phyloP scores from a whole-genome alignment of 2,329 filamentous ascomycete species.

The Iodosphaeria phyllophila region DNA sequence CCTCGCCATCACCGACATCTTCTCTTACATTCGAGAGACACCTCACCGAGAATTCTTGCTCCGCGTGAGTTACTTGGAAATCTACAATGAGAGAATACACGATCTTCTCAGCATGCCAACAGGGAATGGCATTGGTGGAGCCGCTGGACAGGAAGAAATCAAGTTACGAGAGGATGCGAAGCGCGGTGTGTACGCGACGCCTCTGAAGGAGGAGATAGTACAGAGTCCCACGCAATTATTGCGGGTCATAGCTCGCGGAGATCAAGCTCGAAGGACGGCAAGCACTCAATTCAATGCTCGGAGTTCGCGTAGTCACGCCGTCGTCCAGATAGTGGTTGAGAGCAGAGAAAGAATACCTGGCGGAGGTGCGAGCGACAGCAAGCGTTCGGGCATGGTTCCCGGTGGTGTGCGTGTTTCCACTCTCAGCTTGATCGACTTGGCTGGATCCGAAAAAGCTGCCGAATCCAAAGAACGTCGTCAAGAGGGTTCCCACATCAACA shows the following conservation, averaged over 20 bases:
- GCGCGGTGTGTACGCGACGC: slow-evolving; percentile 87
- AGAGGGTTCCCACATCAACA: slow-evolving; percentile 97
- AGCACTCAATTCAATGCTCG: slow-evolving; percentile 95
- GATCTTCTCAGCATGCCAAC: slow-evolving; percentile 69
- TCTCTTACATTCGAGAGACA: slow-evolving; percentile 96
- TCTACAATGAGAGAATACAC: slow-evolving; percentile 96
- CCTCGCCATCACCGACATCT: slow-evolving; percentile 93
- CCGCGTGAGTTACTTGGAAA: slow-evolving; percentile 93
- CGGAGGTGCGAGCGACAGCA: slow-evolving; percentile 31
- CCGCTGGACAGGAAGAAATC: slow-evolving; percentile 66
- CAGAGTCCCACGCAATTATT: slow-evolving; percentile 92
- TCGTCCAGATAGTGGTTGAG: slow-evolving; percentile 97
- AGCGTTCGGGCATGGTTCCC: slow-evolving; percentile 52
- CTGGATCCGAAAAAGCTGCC: slow-evolving; percentile 88
- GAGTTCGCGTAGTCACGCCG: slow-evolving; percentile 93
- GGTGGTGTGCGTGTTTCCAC: slow-evolving; percentile 93
- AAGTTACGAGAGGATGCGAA: slow-evolving; percentile 94
- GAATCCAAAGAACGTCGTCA: slow-evolving; percentile 86
- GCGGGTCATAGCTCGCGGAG: slow-evolving; percentile 84
- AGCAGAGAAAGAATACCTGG: slow-evolving; percentile 69
- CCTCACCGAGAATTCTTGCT: slow-evolving; percentile 86
- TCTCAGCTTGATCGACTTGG: slow-evolving; percentile 85
- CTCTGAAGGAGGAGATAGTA: slow-evolving; percentile 94
- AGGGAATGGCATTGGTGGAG: slow-evolving; percentile 26
- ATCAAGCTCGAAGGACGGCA: slow-evolving; percentile 73